These are phyloP conservation scores for Erodium trifolium DNA, from an alignment of 441 rosid species.

Conservation along the genomic window DNA sequence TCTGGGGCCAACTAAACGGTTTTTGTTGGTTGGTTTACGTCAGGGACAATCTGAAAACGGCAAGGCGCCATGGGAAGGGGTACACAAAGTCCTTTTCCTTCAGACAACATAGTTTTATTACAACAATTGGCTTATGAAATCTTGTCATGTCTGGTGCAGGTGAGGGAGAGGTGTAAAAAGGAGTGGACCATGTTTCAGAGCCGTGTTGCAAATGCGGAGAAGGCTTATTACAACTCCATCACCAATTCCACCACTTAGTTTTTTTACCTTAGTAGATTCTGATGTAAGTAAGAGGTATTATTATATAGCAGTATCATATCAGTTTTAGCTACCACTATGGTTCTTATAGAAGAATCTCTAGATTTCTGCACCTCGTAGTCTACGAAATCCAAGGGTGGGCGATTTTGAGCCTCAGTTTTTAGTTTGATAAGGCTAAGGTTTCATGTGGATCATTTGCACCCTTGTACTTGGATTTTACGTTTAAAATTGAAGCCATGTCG, in stretches of 20 bases:
- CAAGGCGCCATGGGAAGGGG: slow-evolving; percentile 82
- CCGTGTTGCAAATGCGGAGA: slow-evolving; percentile 63
- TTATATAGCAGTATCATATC: too few species aligned
- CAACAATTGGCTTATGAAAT: not conserved
- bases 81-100: slow-evolving; percentile 20
- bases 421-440: too few species aligned
- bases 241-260: slow-evolving; percentile 7
- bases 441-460: too few species aligned
- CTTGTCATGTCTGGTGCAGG: slow-evolving; percentile 33
- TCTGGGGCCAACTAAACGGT: not conserved
- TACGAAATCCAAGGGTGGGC: too few species aligned
- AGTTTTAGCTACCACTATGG: too few species aligned
- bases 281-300: too few species aligned
- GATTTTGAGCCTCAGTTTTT: too few species aligned
- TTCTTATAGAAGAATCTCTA: too few species aligned
- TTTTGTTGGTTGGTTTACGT: not conserved
- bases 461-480: too few species aligned
- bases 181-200: slow-evolving; percentile 80
- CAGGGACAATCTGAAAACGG: slow-evolving; percentile 72
- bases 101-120: not conserved
- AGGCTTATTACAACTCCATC: slow-evolving; percentile 34
- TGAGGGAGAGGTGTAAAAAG: slow-evolving; percentile 75
- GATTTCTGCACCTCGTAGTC: too few species aligned
- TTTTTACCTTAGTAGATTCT: too few species aligned
- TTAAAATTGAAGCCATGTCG: too few species aligned